These are phyloP conservation scores for Exophiala bonariae DNA, from an alignment of 2,329 filamentous ascomycete species.

Conservation along the genomic window DNA sequence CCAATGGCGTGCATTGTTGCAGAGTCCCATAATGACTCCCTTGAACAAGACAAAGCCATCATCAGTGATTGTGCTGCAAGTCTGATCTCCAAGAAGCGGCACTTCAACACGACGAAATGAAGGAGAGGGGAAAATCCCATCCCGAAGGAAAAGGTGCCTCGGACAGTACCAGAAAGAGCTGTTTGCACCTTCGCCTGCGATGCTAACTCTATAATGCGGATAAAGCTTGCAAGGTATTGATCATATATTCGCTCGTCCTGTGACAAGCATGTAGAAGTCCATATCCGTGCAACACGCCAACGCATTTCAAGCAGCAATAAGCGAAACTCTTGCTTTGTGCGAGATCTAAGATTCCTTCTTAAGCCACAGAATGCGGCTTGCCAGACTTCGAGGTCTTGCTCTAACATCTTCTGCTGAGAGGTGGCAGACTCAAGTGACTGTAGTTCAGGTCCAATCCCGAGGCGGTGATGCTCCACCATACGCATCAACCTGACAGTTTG, in stretches of 20 bases:
- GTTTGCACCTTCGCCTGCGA: not conserved
- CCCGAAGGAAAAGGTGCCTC: not conserved
- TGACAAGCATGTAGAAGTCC: too few relatives aligned
- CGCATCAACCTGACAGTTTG: too few relatives aligned
- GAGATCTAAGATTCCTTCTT: too few relatives aligned
- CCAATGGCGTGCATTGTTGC: conserved; percentile 2
- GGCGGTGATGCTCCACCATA: too few relatives aligned
- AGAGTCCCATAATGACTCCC: conserved; percentile 1
- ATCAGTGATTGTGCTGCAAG: conserved; percentile 1
- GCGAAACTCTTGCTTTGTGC: too few relatives aligned
- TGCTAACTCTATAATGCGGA: conserved; percentile 1
- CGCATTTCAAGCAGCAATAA: too few relatives aligned
- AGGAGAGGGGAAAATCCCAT: conserved; percentile 7
- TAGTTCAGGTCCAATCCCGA: too few relatives aligned
- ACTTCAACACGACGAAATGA: conserved; percentile 3
- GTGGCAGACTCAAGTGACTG: too few relatives aligned
- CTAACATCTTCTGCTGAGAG: too few relatives aligned
- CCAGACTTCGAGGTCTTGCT: too few relatives aligned
- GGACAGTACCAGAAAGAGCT: not conserved
- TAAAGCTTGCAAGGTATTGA: not conserved
- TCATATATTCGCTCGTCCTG: not conserved
- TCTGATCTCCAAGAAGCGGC: not conserved
- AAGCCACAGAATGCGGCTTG: too few relatives aligned
- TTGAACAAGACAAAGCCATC: not conserved
- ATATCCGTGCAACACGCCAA: too few relatives aligned